Conservation (phyloP, 192 early-diverging fungal species). For the Podila epigama region DNA sequence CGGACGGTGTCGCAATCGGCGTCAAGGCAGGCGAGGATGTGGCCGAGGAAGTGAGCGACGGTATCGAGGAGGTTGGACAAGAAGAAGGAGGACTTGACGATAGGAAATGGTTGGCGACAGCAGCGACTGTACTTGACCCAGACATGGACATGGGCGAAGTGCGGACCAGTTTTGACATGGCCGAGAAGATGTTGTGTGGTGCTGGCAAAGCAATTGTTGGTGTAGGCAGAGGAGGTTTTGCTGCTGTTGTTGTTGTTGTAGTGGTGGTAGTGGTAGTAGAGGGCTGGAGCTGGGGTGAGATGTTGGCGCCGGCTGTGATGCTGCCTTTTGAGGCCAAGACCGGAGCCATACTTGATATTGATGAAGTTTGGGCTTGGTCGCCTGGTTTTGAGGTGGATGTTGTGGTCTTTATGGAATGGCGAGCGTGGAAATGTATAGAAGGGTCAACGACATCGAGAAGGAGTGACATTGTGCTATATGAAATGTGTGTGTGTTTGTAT, state of each 20-base stretch:
- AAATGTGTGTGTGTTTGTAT: too few relatives aligned
- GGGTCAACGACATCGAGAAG: conserved; percentile 42
- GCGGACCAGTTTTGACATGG: conserved; percentile 42
- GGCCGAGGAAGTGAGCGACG: neutral
- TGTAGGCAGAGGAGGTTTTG: neutral
- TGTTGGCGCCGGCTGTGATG: neutral
- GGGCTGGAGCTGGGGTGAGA: neutral
- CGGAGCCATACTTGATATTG: neutral
- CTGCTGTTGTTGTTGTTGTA: neutral
- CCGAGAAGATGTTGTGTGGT: conserved; percentile 19
- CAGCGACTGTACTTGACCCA: neutral
- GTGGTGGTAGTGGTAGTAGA: neutral
- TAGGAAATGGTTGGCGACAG: neutral
- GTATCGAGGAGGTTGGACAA: neutral
- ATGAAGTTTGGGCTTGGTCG: neutral
- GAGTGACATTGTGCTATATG: conserved; percentile 26
- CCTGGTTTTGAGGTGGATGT: neutral
- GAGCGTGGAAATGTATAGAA: conserved; percentile 44
- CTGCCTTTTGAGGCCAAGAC: neutral
- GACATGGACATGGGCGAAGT: conserved; percentile 13
- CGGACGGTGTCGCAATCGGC: neutral
- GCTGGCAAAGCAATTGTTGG: neutral
- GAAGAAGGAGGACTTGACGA: neutral
- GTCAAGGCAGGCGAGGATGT: neutral
- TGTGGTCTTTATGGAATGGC: conserved; percentile 2